Percentiles rank a stretch among this genome's conserved stretches.
Evolutionary conservation across 192 early-diverging fungal species (phyloP).

Genomic region (Coemansia interrupta): DNA sequence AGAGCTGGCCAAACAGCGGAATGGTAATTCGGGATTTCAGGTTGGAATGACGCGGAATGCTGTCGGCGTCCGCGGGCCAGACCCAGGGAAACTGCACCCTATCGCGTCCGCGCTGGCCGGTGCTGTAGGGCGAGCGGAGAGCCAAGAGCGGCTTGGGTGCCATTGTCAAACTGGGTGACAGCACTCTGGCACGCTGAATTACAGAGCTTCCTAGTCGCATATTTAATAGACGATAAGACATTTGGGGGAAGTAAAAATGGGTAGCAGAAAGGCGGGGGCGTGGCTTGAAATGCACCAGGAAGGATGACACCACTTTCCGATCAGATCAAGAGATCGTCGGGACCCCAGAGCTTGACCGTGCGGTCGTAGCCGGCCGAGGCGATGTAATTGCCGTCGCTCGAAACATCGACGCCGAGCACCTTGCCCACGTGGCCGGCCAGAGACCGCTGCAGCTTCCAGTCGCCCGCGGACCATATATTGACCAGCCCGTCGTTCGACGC

Average conservation of each 20-base stretch:
- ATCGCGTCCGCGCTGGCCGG: conserved; percentile 11
- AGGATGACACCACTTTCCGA: neutral
- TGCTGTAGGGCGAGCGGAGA: neutral
- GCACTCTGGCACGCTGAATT: no score
- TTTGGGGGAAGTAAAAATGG: no score
- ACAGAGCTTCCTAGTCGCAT: no score
- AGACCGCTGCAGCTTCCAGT: conserved; percentile 86
- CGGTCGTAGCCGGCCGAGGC: conserved; percentile 86
- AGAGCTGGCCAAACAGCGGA: neutral
- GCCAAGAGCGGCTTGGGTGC: neutral
- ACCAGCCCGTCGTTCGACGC: conserved; percentile 85
- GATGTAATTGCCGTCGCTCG: conserved; percentile 73
- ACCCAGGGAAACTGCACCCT: conserved; percentile 26
- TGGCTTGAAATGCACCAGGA: no score
- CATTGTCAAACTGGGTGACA: neutral
- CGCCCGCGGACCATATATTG: conserved; percentile 91
- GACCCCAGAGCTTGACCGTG: conserved; percentile 89
- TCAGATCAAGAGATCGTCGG: conserved; percentile 47
- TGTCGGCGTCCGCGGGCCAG: conserved; percentile 22
- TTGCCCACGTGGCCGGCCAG: conserved; percentile 86
- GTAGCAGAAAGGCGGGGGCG: no score
- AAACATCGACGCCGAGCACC: conserved; percentile 85
- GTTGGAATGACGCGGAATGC: conserved; percentile 1
- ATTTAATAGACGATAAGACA: no score
- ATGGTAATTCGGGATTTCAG: neutral